Base-by-base conservation (phyloP, 2,329 filamentous ascomycete genomes). In the Chaetomiaceae sp. region DNA sequence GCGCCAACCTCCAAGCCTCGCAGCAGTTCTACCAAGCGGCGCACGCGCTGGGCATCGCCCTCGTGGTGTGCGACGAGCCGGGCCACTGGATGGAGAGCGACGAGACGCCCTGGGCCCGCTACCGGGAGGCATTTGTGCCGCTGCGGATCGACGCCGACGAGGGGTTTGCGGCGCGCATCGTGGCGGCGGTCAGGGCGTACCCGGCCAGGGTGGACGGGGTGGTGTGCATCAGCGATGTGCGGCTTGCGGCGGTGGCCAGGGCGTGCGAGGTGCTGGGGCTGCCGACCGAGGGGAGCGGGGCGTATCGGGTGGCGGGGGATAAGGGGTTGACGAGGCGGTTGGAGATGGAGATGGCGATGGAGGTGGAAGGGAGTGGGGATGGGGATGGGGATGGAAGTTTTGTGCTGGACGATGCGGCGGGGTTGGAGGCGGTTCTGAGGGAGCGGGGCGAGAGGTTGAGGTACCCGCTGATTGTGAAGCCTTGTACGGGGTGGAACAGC, bases 21-120 rank as follows among this genome's bases (percentile, higher is more conserved):
- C 44, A 36, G 16, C 56, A 51, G n/a, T 45, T 54, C 42, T 45
- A 52, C 14, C 63, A 66, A 7, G 69, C 68, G 10, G 44, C 47
- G 1, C n/a, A 23, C 18, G 67, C 68, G 2, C 61, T 73, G 2
- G 68, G 68, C 3, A 68, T 74, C 32, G 56, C 59, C 0, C 40
- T 74, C 1, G 64, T 73, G 23, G 61, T 73, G 6, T 32, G 72
- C 13, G 72, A 73, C 50, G 51, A 63, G 13, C 57, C 64, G 0
- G 69, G 67, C 5, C 69, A 74, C 58, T 74, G 70, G 70, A 58
- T 73, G n/a, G 56, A 71, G 53, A 20, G 36, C 18, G 16, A 48
- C 30, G 3, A 13, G 13, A 46, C 30, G 7, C 56, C 53, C 5
- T 51, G 45, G 46, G 54, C 62, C 2, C 48, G 65, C 46, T 59